Evolutionary conservation across 1,139 yeast species (phyloP), one percentile per base, ranked within the genome.

Genomic region (Hyphopichia khmerensis): DNA sequence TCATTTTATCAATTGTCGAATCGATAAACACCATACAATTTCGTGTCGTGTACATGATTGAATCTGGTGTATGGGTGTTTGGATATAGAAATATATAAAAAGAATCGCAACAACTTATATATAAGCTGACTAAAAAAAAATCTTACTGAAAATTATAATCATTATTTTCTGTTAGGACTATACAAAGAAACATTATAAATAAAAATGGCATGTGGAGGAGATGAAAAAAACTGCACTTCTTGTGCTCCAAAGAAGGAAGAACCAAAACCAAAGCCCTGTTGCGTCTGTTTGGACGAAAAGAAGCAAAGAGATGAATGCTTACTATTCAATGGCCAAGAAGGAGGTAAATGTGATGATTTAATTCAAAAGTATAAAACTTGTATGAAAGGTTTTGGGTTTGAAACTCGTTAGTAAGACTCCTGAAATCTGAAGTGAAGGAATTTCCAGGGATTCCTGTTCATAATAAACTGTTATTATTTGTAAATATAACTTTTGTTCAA

Each of bases 371-470:
- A 91, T 75, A 90, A 88, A 65, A 58, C 60, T 33, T 93, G 99
- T 67, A 93, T 93, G 99, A 84, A 84, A 62, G 90, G 96, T 30
- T 91, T 67, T 60, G 98, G 98, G 0, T 93, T 91, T 63, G 78
- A 65, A 40, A 68, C 64, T 48, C 40, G 36, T 24, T 40, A 40
- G 32, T n/a, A n/a, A n/a, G n/a, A n/a, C n/a, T n/a, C n/a, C n/a
- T n/a, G n/a, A n/a, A n/a, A n/a, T n/a, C n/a, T n/a, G n/a, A n/a
- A n/a, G n/a, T n/a, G n/a, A n/a, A n/a, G n/a, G n/a, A n/a, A n/a
- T n/a, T n/a, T n/a, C n/a, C n/a, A n/a, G n/a, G n/a, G n/a, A n/a
- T n/a, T n/a, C n/a, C n/a, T n/a, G n/a, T n/a, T n/a, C n/a, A n/a
- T n/a, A n/a, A n/a, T n/a, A n/a, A n/a, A n/a, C n/a, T n/a, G n/a